Base-by-base conservation (phyloP, 2,329 filamentous ascomycete species). In the Aaosphaeria pasadenensis region DNA sequence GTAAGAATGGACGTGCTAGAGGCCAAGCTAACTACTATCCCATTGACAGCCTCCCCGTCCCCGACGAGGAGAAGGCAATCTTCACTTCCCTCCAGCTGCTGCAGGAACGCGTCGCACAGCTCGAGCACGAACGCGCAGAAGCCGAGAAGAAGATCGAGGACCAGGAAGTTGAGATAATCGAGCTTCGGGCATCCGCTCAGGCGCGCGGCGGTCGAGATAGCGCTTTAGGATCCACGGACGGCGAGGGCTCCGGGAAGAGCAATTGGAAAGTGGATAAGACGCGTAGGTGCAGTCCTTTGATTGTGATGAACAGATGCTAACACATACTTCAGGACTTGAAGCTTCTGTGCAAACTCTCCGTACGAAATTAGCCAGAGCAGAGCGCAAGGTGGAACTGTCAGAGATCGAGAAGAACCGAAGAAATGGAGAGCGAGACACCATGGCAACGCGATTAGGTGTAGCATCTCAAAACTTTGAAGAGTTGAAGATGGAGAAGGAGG, bases 321-420 rank as follows among this genome's bases (percentile, higher is more conserved):
- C 43, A 48, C 6, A 7, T 11, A 9, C 28, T 2, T 17, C 54
- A 81, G 82, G 78, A 43, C 72, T 87, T 36, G 80, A 86, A 60
- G 72, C 79, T 29, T 77, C 83, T 58, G 72, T 88, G 39, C 76
- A 81, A 42, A 76, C 81, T 17, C 71, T 88, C 35, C 81, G 86
- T 57, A 73, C 77, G 6, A 82, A 81, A 11, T 71, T 88, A 1
- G 82, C 86, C 50, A 77, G 84, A 53, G 77, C 81, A 35, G 82
- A 84, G 46, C 80, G 80, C 40, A 85, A 85, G 60, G 73, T 81
- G 28, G 82, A 78, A 51, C 75, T 82, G n/a, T 76, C 79, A 33
- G 82, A 87, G 44, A 83, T 84, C 45, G 79, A 84, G 52, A 83
- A 80, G 49, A 81, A 85, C 52, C 79, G 83, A 4, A 70, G 87